Base-by-base conservation (phyloP, 192 early-diverging fungal genomes). In the Backusella morwellensis region DNA sequence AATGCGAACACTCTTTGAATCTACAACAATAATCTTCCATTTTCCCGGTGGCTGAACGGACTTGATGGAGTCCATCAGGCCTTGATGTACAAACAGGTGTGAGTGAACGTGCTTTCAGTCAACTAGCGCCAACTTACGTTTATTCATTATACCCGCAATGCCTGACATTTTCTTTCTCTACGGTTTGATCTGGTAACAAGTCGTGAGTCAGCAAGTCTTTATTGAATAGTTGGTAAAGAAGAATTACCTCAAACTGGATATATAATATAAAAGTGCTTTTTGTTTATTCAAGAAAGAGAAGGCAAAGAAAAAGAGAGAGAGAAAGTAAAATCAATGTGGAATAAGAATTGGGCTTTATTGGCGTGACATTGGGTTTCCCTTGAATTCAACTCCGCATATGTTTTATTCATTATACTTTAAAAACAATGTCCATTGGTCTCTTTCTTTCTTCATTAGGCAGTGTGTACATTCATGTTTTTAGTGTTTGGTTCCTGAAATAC, bases 1-100 rank as follows among this genome's bases (percentile, higher is more conserved):
- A 42, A 96, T 90, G 41, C 92, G 89, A 68, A 90, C 78, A 21
- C 93, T 88, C 44, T 89, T 90, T 36, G 87, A 83, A 86, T 96
- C 95, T 0, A 95, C 89, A 12, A 96, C 92, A 4, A 95, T 81
- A 73, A 96, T 88, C 82, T 96, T 96, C 93, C 92, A 96, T 73
- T 87, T 83, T 68, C 87, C 88, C 17, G 91, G 85, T 15, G 92
- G 91, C 75, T 94, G 88, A 26, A 94, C 87, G 0, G 92, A 85
- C 79, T 88, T 86, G 75, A 96, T 92, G 86, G 93, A 93, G 68
- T 95, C 94, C 68, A 92, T 72, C 70, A 90, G 76, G 17, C 87
- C 88, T 90, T 63, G 54, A 56, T 56, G 54, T n/a, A 21, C 54
- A 56, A 26, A 63, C 12, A 56, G 9, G 11, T 29, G 47, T 44